Base-by-base conservation (phyloP, 371 early-diverging fungal species). In the Zychaea mexicana region DNA sequence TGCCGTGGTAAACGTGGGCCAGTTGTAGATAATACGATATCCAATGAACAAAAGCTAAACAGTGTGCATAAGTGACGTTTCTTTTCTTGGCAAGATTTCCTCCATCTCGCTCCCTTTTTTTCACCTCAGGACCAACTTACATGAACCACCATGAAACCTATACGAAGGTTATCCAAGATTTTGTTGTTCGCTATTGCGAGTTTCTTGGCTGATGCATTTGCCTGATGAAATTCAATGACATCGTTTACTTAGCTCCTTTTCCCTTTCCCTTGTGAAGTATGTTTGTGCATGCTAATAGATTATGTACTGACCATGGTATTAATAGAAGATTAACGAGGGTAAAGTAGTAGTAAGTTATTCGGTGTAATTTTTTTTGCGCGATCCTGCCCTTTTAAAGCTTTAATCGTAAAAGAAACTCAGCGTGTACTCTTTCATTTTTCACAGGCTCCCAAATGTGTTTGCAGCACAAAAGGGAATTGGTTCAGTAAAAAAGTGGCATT, bases 201-300 rank as follows among this genome's bases (percentile, higher is more conserved):
- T 67, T 88, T 88, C 66, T 93, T 93, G 12, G 87, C 88, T 3
- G 93, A 91, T 55, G 87, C 83, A 73, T 91, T 91, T 52, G 93
- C 93, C 93, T 90, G 1, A 22, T 9, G 10, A 77, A 21, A 17
- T 19, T 15, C 10, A 49, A 46, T n/a, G 46, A 46, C 15, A 15
- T 10, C 17, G 4, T 42, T 42, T 2, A 1, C 13, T 42, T 33
- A 33, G 5, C 5, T 33, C 12, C 5, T 33, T 33, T 33, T 33
- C n/a, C 42, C 13, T 42, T 12, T 15, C 3, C n/a, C n/a, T 5
- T 42, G 7, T 42, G 7, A 17, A 1, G 17, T 12, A 7, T n/a
- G n/a, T n/a, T n/a, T n/a, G n/a, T n/a, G n/a, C n/a, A n/a, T n/a
- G n/a, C n/a, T n/a, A 42, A 42, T 1, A 42, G n/a, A 15, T 15